Base-by-base conservation (phyloP, 179 eudicot species). In the Silene coronaria region DNA sequence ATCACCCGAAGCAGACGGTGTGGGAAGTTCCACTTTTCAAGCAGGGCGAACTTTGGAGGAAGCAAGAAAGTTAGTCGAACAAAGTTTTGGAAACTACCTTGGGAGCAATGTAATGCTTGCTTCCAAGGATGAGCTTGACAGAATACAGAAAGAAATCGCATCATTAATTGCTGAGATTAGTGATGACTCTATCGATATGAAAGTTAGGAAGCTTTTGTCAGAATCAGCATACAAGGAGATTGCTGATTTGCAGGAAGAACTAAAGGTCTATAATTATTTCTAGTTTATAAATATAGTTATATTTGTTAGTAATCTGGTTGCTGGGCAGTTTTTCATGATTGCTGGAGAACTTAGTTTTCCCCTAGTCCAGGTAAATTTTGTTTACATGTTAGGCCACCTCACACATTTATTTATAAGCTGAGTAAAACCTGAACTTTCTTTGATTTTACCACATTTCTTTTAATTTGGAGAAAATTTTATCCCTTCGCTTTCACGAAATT, bases 101-200 rank as follows among this genome's bases (percentile, higher is more conserved):
- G 97, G 99, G 72, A 95, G 97, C 84, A 95, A 86, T 81, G 99
- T 95, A 76, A 92, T 92, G 97, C 84, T 95, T 84, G 92, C 97
- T 80, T 89, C 99, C 77, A 91, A 95, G 82, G 97, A 90, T 64
- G 99, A 95, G 84, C 93, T 95, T 70, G 80, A 75, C 58, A 92
- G 87, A 76, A 85, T 95, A 83, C 84, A 92, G 70, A 88, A 83
- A 45, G 97, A 95, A 87, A 89, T 92, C 71, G 85, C 83, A 77
- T 75, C 86, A 58, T 86, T 92, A 51, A 86, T 81, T 81, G 82
- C 82, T 64, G 91, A 92, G 84, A 80, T 91, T 78, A 88, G 89
- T 77, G 99, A 95, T 80, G 97, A 92, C 71, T 91, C 93, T 64
- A 89, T 95, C 76, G 99, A 92, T 82, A 84, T 76, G 68, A 92